Percentiles rank a stretch among this genome's conserved stretches.
Evolutionary conservation across 495 filamentous ascomycete genomes (phyloP).

Genomic region (Glarea lozoyensis): DNA sequence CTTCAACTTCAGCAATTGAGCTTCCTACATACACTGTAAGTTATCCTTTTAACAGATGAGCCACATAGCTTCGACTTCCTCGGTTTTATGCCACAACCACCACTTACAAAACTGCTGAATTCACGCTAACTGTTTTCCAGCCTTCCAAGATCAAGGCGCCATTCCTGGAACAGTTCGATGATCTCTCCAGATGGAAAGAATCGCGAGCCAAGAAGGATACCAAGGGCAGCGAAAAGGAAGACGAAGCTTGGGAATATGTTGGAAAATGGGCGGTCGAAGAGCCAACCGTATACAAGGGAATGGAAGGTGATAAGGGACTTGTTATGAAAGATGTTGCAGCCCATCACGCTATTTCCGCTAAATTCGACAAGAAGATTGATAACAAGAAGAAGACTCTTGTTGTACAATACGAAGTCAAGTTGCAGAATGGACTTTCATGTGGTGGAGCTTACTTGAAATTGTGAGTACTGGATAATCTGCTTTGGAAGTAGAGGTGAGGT

Average conservation of each 20-base stretch:
- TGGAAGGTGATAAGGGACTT: constrained; percentile 92
- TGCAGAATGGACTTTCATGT: constrained; percentile 97
- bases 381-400: constrained; percentile 95
- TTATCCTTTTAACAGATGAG: too few relatives aligned
- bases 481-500: too few relatives aligned
- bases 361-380: constrained; percentile 93
- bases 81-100: too few relatives aligned
- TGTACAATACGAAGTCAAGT: constrained; percentile 99
- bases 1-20: constrained; percentile 40
- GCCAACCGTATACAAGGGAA: constrained; percentile 84
- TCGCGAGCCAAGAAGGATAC: constrained; percentile 93
- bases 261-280: constrained; percentile 97
- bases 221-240: constrained; percentile 49
- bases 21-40: constrained; percentile 87
- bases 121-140: constrained; percentile 35
- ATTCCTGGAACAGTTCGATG: constrained; percentile 97
- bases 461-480: constrained; percentile 79
- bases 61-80: background rate
- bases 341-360: constrained; percentile 98
- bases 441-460: constrained; percentile 99
- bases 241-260: constrained; percentile 97
- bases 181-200: constrained; percentile 80
- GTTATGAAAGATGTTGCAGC: constrained; percentile 95
- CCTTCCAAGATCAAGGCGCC: constrained; percentile 81
- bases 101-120: too few relatives aligned